Evolutionary conservation across 345 rosid genomes (phyloP), one percentile per base, ranked within the genome.

Genomic region (Lumnitzera littorea): DNA sequence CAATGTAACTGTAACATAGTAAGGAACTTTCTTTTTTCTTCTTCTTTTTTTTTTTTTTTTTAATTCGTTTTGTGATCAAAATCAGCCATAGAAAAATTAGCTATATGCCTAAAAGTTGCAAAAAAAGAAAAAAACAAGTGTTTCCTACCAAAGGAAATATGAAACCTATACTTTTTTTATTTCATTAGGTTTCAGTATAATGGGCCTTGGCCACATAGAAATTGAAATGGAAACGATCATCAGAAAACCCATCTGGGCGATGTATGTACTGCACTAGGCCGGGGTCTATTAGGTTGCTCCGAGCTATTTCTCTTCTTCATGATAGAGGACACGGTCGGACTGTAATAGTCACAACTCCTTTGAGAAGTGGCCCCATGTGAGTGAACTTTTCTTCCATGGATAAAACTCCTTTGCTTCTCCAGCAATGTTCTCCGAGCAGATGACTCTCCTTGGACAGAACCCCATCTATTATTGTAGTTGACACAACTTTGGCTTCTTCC

Each of bases 401-500:
- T 71, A 50, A 80, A 79, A 78, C 85, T 94, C 74, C 95, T 79
- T 63, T 85, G 89, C 74, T 82, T 76, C 67, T 87, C 96, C 20
- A 80, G 68, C 78, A 79, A 67, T 62, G 74, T 77, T 74, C 83
- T 73, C 62, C 76, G 80, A 54, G 76, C 74, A 61, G 68, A 58
- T 6, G 72, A 70, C 58, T 75, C 84, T 75, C 78, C 83, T 48
- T 65, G 87, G 62, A 69, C 80, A 24, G 82, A 63, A 51, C 82
- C 89, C 96, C 94, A 89, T 75, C 96, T 79, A 53, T 71, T 79
- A 53, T 71, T 77, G 69, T 87, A 83, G 69, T 80, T 77, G 50
- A 85, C 90, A 69, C 91, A 89, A 71, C 97, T 94, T 63, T 90
- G 96, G 75, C 96, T 94, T 74, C 99, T 83, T 51, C 90, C 95